Evolutionary conservation across 306 rosid genomes (phyloP), one percentile per base, ranked within the genome.

Genomic region (Clitoria ternatea): DNA sequence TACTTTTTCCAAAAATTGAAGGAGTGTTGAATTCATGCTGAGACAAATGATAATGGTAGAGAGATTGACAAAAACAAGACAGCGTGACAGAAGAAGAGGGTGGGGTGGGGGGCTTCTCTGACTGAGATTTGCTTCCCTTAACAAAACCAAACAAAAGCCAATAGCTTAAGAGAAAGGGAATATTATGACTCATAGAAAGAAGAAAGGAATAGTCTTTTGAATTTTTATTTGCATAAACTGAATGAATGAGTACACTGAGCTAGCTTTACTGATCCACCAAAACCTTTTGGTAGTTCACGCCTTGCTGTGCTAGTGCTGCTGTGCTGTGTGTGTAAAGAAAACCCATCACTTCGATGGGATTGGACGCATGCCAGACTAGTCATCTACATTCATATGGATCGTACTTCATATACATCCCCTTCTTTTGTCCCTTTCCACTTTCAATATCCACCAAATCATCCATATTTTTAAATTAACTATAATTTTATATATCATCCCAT

Each of bases 51-150:
- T 55, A 63, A 70, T 18, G 52, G 63, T 20, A 14, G 5, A 52
- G 42, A 57, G 87, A 79, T 89, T 90, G 96, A 92, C 88, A 82
- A 53, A 0, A 86, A 92, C 98, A 86, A 92, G 72, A 86, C 98
- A 80, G 64, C 75, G 77, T 55, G 72, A 62, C 45, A 71, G 83
- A 54, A 71, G 82, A 71, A 66, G 23, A 12, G 42, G 81, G 43
- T 66, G 5, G 6, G 40, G 52, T 4, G 12, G 65, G 74, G 77
- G 78, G 75, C 79, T 50, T 45, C 56, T 81, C 96, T 85, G 90
- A 89, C 94, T 87, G 66, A 78, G 89, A 85, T 84, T 85, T 84
- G 81, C 77, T 78, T 73, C 87, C 79, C 85, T 73, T 78, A 75
- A 84, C 84, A 79, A 84, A 86, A 85, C 80, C 81, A 84, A 85